phyloP scores from a whole-genome alignment of 2,329 filamentous ascomycete genomes.

The Paecilomyces niveus region DNA sequence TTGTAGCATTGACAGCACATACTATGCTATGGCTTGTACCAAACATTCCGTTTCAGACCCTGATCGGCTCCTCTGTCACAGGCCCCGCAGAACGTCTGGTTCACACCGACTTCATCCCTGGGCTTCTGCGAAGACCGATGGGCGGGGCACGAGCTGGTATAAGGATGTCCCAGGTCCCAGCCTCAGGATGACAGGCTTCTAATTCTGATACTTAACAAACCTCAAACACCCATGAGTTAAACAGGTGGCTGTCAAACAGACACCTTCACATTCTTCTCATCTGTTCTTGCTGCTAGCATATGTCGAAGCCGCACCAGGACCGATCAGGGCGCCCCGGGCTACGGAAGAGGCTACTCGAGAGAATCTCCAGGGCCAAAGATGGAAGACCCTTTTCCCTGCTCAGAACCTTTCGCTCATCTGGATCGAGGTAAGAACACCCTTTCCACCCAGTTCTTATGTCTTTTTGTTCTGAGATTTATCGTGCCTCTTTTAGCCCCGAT shows the following conservation, averaged over 20 bases:
- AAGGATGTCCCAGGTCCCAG: neutral
- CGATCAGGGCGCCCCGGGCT: slow-evolving; percentile 2
- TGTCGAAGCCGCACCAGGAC: slow-evolving; percentile 6
- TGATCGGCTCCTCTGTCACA: neutral
- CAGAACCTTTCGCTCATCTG: neutral
- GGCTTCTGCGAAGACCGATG: neutral
- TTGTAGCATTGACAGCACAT: neutral
- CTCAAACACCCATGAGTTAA: neutral
- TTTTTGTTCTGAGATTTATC: neutral
- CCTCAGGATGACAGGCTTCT: neutral
- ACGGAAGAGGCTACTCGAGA: slow-evolving; percentile 5
- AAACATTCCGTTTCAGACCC: neutral
- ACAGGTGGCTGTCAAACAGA: neutral
- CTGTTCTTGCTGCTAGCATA: slow-evolving; percentile 1
- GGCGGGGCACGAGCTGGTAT: neutral
- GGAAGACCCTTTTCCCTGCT: neutral
- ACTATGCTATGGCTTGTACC: neutral
- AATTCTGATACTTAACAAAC: neutral
- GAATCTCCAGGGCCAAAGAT: slow-evolving; percentile 1
- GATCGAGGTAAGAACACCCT: slow-evolving; percentile 2
- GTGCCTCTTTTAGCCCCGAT: neutral
- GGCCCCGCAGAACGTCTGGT: neutral
- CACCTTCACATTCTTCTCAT: neutral
- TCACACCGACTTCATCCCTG: neutral
- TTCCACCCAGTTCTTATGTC: neutral